These are phyloP conservation scores for Chrysanthemum seticuspe DNA, from an alignment of 129 eudicot species.

Conservation along the genomic window DNA sequence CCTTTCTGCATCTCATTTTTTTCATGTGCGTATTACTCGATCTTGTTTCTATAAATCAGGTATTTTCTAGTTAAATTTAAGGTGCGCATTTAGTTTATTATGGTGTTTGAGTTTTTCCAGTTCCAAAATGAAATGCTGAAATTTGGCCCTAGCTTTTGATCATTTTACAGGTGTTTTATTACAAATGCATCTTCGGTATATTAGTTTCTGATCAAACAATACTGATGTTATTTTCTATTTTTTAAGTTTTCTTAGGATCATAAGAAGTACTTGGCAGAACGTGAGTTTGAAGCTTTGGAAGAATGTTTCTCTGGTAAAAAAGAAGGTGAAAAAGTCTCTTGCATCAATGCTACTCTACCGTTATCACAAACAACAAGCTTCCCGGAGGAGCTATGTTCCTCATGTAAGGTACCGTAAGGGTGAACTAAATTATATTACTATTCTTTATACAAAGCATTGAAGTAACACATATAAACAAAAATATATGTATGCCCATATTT, in stretches of 20 bases:
- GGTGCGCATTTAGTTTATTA: too few relatives aligned
- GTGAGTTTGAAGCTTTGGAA: slow-evolving; percentile 77
- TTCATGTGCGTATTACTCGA: too few relatives aligned
- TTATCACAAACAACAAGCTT: too few relatives aligned
- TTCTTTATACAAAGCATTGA: neutral
- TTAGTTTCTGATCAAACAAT: slow-evolving; percentile 2
- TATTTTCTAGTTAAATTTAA: too few relatives aligned
- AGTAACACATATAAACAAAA: neutral
- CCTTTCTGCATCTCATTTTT: too few relatives aligned
- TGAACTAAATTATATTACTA: neutral
- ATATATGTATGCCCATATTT: neutral
- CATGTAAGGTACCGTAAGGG: slow-evolving; percentile 53
- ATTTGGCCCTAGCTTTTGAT: slow-evolving; percentile 10
- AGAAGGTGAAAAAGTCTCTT: too few relatives aligned
- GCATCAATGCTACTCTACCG: too few relatives aligned
- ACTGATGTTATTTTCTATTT: slow-evolving; percentile 53
- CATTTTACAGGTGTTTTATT: neutral
- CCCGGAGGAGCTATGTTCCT: too few relatives aligned
- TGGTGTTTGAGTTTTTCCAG: too few relatives aligned
- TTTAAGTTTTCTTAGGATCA: slow-evolving; percentile 95
- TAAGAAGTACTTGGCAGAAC: slow-evolving; percentile 78
- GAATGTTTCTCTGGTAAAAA: slow-evolving; percentile 85
- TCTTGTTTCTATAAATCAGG: too few relatives aligned
- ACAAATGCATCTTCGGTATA: neutral
- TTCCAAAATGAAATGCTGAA: neutral